Percentiles rank a stretch among this genome's conserved stretches.
Conservation (phyloP, 371 early-diverging fungal species). For the Phascolomyces articulosus region DNA sequence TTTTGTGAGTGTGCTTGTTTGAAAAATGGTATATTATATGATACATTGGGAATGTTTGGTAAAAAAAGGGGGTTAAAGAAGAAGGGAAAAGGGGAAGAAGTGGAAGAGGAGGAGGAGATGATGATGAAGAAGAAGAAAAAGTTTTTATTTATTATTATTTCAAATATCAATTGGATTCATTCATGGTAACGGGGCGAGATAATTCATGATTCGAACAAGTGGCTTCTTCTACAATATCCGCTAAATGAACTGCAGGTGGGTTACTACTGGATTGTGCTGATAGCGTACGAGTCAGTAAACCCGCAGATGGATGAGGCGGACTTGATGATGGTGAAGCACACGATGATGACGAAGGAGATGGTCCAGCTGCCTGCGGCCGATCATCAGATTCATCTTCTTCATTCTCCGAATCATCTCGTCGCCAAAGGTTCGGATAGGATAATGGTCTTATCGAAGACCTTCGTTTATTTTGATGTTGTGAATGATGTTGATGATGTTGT, state of each 20-base stretch:
- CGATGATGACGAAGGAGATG: conserved; percentile 14
- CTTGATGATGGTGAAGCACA: conserved; percentile 17
- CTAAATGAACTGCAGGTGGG: background rate
- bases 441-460: conserved; percentile 19
- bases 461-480: conserved; percentile 9
- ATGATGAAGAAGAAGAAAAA: no score
- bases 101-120: no score
- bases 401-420: conserved; percentile 12
- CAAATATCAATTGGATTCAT: background rate
- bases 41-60: background rate
- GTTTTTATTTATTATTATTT: background rate
- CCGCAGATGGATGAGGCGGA: conserved; percentile 10
- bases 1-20: background rate
- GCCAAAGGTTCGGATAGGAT: conserved; percentile 29
- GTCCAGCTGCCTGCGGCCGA: conserved; percentile 7
- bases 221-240: conserved; percentile 8
- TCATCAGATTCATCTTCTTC: conserved; percentile 16
- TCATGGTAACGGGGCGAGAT: conserved; percentile 1
- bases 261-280: conserved; percentile 2
- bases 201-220: background rate
- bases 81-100: background rate
- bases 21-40: background rate
- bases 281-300: conserved; percentile 6
- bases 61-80: background rate
- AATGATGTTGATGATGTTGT: conserved; percentile 8